Evolutionary conservation across 2,329 filamentous ascomycete species (phyloP).

Genomic region (Claviceps lovelessii): DNA sequence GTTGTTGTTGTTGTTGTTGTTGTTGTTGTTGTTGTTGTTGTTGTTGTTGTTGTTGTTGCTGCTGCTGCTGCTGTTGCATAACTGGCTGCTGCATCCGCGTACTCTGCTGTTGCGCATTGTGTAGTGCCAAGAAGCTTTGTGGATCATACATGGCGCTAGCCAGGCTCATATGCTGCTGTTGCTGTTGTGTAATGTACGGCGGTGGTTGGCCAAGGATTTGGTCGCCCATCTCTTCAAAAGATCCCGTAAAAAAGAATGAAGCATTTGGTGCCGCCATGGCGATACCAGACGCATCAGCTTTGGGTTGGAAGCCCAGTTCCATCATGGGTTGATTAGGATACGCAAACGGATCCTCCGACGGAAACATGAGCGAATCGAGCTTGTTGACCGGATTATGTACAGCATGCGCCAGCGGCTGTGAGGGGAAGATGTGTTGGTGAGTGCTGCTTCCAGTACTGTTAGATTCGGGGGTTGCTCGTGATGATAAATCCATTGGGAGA

Average conservation of each 20-base stretch:
- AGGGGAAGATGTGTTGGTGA: conserved; percentile 19
- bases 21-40: conserved; percentile 3
- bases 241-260: conserved; percentile 36
- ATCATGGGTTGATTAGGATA: conserved; percentile 67
- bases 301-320: conserved; percentile 32
- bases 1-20: conserved; percentile 9
- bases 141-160: conserved; percentile 30
- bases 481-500: conserved; percentile 30
- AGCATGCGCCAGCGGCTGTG: conserved; percentile 18
- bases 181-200: conserved; percentile 51
- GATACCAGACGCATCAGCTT: conserved; percentile 18
- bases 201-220: conserved; percentile 58
- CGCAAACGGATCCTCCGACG: conserved; percentile 61
- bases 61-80: conserved; percentile 16
- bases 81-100: conserved; percentile 3
- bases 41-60: conserved; percentile 12
- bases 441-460: conserved; percentile 28
- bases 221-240: conserved; percentile 55
- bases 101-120: conserved; percentile 9
- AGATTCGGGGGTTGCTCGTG: conserved; percentile 28
- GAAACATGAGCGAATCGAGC: conserved; percentile 68
- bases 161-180: conserved; percentile 26
- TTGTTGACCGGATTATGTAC: conserved; percentile 43
- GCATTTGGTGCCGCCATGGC: conserved; percentile 22
- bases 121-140: conserved; percentile 28